Conservation (phyloP, 2,329 filamentous ascomycete genomes). For the Fusarium nisikadoi region DNA sequence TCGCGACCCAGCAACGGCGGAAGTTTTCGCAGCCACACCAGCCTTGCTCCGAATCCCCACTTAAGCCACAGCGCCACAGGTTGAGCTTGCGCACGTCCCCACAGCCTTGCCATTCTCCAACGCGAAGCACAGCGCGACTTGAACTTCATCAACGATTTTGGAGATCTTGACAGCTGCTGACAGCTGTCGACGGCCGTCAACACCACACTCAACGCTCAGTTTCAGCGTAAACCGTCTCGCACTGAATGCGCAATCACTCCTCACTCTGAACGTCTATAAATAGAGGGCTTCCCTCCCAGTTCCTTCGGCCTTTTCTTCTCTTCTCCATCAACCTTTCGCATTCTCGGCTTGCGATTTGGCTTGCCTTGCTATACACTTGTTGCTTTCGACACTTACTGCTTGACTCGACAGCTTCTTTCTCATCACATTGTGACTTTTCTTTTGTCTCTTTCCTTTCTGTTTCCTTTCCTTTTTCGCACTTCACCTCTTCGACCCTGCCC, state of each 20-base stretch:
- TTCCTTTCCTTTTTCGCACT: background rate
- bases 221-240: too few species aligned
- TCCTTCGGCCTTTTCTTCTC: background rate
- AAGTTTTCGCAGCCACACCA: conserved; percentile 43
- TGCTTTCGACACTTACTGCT: conserved; percentile 16
- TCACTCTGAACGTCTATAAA: conserved; percentile 8
- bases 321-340: conserved; percentile 6
- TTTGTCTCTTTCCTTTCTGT: background rate
- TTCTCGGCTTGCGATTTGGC: conserved; percentile 6
- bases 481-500: background rate
- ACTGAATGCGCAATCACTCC: background rate
- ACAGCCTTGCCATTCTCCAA: conserved; percentile 33
- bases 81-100: conserved; percentile 9
- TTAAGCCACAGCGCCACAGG: conserved; percentile 32
- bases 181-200: background rate
- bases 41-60: conserved; percentile 30
- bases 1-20: conserved; percentile 27
- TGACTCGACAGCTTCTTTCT: background rate
- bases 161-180: background rate
- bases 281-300: conserved; percentile 1
- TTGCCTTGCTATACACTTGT: conserved; percentile 10
- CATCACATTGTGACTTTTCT: background rate
- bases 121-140: conserved; percentile 14
- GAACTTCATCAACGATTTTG: background rate
- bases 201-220: background rate